Base-by-base conservation (phyloP, 1,139 yeast genomes). In the Suhomyces atakaporum region DNA sequence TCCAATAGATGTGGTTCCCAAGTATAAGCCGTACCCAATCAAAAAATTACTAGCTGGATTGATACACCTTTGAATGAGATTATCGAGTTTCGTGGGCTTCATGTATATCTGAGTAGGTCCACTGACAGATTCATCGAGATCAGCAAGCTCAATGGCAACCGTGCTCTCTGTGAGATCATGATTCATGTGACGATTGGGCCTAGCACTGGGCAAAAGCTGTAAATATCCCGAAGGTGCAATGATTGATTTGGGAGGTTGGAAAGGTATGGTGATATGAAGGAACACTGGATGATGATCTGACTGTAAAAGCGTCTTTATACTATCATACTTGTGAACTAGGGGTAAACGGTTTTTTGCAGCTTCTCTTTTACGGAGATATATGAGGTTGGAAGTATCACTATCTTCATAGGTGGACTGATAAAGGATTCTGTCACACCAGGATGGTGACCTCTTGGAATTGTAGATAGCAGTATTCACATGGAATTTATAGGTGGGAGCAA, bases 351-450 rank as follows among this genome's bases (percentile, higher is more conserved):
- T 23, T 12, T 25, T 30, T n/a, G 34, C 14, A 3, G 39, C 31
- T 11, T 37, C 34, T 12, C 31, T 32, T 33, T 29, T 30, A n/a
- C 39, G 35, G 11, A 35, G 37, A 14, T 22, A 15, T 5, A 26
- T 7, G 21, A 26, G 42, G 19, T 28, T 37, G 21, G 34, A 28
- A 3, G 28, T 7, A 3, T 10, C 27, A 10, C 35, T 31, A 13
- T 44, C 46, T 11, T 58, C 56, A 50, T 81, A 80, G 0, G 74
- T 67, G 1, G 70, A 57, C 40, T 77, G 75, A 50, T 66, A 86
- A 29, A 89, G 55, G 3, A 89, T 77, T 35, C 97, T 64, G 55
- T 89, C 97, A 58, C 96, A 88, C 95, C 96, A 89, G 3, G 95
- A 83, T 0, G 96, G 95, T 2, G 69, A 66, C 40, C 96, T 63